Evolutionary conservation across 352 stramenopile species (phyloP).

Genomic region (Phytophthora podocarpi): DNA sequence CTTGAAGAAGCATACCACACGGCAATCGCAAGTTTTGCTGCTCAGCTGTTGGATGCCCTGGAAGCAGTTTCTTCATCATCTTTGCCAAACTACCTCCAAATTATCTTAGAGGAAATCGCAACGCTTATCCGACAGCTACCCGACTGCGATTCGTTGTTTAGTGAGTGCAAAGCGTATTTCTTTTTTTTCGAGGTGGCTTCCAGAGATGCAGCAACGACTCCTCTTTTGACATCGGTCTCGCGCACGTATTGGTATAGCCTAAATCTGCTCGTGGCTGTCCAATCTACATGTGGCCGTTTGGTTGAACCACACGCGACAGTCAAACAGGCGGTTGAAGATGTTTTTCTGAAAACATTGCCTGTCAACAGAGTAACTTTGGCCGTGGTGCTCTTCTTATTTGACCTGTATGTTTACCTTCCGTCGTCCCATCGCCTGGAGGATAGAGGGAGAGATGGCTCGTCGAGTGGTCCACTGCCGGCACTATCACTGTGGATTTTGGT

Average conservation of each 20-base stretch:
- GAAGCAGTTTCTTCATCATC: constrained; percentile 9
- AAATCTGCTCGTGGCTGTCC: constrained; percentile 46
- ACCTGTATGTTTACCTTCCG: constrained; percentile 73
- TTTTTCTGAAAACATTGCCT: constrained; percentile 17
- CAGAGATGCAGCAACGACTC: constrained; percentile 51
- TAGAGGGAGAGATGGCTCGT: not conserved
- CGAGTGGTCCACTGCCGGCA: constrained; percentile 25
- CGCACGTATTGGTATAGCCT: constrained; percentile 69
- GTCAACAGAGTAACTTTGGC: constrained; percentile 56
- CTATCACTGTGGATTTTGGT: constrained; percentile 72
- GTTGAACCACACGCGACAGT: not conserved
- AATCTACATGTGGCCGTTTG: constrained; percentile 6
- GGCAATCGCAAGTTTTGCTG: constrained; percentile 28
- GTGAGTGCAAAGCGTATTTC: constrained; percentile 54
- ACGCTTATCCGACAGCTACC: constrained; percentile 55
- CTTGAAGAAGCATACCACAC: constrained; percentile 44
- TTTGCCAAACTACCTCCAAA: constrained; percentile 14
- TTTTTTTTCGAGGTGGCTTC: constrained; percentile 75
- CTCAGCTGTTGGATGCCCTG: constrained; percentile 23
- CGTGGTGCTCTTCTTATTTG: constrained; percentile 71
- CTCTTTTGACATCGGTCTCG: constrained; percentile 58
- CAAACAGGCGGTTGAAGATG: constrained; percentile 15
- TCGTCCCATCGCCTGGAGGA: constrained; percentile 52
- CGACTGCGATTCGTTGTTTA: constrained; percentile 64
- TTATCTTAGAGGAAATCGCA: constrained; percentile 38